Base-by-base conservation (phyloP, 305 asterid genomes). In the Vinca major region DNA sequence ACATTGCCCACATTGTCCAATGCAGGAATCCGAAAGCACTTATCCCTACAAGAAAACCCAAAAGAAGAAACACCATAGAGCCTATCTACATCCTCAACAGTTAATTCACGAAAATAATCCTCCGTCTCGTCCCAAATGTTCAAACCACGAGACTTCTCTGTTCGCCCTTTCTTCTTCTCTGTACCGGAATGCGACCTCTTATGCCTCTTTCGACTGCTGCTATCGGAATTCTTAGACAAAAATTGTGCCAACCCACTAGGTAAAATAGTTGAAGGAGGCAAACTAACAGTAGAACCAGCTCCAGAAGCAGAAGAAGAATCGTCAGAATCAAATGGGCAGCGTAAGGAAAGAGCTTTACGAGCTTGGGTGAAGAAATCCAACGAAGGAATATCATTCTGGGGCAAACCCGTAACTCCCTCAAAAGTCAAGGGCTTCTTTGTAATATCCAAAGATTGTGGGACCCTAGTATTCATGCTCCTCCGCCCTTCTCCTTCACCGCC, bases 61-160 rank as follows among this genome's bases (percentile, higher is more conserved):
- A 70, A 68, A 56, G 71, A 66, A 11, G 91, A 75, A 66, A 80
- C 72, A 75, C 74, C 63, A 50, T 76, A 75, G 65, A 89, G 83
- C 80, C 76, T 84, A 69, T 86, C 96, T 4, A 94, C 66, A 74
- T 94, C 99, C 65, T 78, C 89, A 57, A 69, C 80, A 33, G 72
- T 72, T 75, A 91, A 67, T 73, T 83, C 95, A 3, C 99, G 89
- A 69, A 94, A 91, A 77, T 83, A 94, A 65, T 88, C 98, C 74
- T 91, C 97, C 0, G 87, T 81, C 72, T 88, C 90, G 62, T 58
- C 73, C 99, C 99, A 94, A 66, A 94, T 67, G 73, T 41, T 87
- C 47, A 79, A 67, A 44, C 81, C 94, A 40, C 87, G 82, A 3
- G 80, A 70, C 82, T 78, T 84, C 56, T 80, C 86, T 0, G 85